These are phyloP conservation scores for Botrytis aclada DNA, from an alignment of 2,329 filamentous ascomycete species.

Conservation along the genomic window DNA sequence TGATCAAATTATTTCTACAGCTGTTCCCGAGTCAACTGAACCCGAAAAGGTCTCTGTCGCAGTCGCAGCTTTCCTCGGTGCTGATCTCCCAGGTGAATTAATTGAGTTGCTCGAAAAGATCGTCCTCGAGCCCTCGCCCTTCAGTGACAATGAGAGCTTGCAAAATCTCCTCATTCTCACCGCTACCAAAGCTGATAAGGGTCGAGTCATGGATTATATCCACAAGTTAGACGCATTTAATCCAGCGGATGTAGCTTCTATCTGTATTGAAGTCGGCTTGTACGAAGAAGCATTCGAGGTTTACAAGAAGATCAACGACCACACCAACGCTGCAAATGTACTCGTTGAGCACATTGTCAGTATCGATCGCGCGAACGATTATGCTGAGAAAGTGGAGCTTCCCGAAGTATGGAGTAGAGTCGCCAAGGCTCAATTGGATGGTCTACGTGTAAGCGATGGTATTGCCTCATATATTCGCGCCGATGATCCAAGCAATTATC, in stretches of 20 bases:
- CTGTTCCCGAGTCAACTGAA: slow-evolving; percentile 87
- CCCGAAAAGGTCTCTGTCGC: slow-evolving; percentile 93
- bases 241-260: slow-evolving; percentile 84
- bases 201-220: slow-evolving; percentile 93
- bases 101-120: slow-evolving; percentile 99
- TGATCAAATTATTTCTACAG: slow-evolving; percentile 93
- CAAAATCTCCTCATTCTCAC: slow-evolving; percentile 97
- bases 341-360: slow-evolving; percentile 95
- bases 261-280: slow-evolving; percentile 92
- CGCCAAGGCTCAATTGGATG: slow-evolving; percentile 95
- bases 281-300: slow-evolving; percentile 98
- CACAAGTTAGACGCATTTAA: slow-evolving; percentile 86
- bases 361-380: slow-evolving; percentile 94
- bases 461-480: slow-evolving; percentile 98
- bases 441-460: slow-evolving; percentile 84
- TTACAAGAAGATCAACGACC: slow-evolving; percentile 95
- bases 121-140: slow-evolving; percentile 96
- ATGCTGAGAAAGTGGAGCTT: slow-evolving; percentile 89
- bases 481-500: slow-evolving; percentile 86
- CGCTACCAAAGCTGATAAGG: slow-evolving; percentile 93
- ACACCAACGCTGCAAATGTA: slow-evolving; percentile 81
- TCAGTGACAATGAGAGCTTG: slow-evolving; percentile 94
- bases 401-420: slow-evolving; percentile 98
- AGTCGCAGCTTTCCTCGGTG: slow-evolving; percentile 86
- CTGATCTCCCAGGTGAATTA: slow-evolving; percentile 87